Conservation (phyloP, 73 alveolate species). For the Tetrahymena thermophila region DNA sequence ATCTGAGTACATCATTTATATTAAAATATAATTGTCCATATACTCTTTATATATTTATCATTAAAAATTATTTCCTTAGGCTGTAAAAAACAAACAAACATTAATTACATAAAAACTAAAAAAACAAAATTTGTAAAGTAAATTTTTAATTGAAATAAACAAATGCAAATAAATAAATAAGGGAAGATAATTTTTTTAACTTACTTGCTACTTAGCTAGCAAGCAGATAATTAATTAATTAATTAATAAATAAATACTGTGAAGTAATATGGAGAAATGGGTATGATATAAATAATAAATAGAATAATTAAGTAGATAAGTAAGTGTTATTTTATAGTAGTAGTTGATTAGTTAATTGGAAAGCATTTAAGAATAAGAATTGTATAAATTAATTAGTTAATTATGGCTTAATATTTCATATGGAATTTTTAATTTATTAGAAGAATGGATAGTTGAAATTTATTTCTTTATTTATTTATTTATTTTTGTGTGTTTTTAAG, state of each 20-base stretch:
- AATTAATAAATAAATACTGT: neutral
- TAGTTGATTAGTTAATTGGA: neutral
- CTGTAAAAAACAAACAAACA: no score
- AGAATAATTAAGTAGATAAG: neutral
- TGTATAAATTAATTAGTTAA: neutral
- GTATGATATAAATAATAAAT: neutral
- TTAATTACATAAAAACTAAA: no score
- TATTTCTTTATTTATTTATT: neutral
- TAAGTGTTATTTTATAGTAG: neutral
- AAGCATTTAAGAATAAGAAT: neutral
- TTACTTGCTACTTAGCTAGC: neutral
- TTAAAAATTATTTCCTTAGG: no score
- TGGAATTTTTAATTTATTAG: neutral
- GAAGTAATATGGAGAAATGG: neutral
- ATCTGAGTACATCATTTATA: neutral
- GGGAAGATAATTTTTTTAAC: no score
- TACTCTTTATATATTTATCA: neutral
- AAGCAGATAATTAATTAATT: neutral
- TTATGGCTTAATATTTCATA: neutral
- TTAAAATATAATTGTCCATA: neutral
- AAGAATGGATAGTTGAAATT: neutral
- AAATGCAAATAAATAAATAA: no score
- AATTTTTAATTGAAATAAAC: no score
- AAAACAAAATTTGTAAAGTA: no score
- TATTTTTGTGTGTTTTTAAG: neutral